Conservation (phyloP, 768 basidiomycete species). For the Mycena olivaceomarginata region DNA sequence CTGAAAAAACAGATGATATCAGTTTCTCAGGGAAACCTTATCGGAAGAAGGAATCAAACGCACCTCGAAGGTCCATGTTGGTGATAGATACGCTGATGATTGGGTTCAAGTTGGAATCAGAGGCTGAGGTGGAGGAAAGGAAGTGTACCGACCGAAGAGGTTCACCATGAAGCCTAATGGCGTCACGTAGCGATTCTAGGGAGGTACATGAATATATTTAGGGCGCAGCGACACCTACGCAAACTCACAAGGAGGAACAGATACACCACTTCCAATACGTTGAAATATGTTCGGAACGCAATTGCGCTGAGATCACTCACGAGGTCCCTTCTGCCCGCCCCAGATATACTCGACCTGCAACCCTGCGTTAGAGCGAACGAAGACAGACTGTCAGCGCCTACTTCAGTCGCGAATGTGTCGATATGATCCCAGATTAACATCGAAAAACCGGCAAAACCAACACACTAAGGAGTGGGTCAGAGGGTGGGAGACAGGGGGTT, state of each 20-base stretch:
- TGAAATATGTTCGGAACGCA: background rate
- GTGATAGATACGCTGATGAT: slow-evolving; percentile 62
- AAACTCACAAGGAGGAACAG: slow-evolving; percentile 59
- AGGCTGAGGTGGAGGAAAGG: background rate
- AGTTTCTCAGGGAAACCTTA: background rate
- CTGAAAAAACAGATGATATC: slow-evolving; percentile 10
- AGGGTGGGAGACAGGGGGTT: background rate
- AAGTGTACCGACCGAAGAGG: slow-evolving; percentile 59
- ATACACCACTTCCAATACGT: slow-evolving; percentile 57
- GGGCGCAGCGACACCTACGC: background rate
- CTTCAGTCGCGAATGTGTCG: slow-evolving; percentile 70
- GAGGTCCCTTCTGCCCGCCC: slow-evolving; percentile 66
- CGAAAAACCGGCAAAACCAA: slow-evolving; percentile 58
- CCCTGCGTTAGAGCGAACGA: background rate
- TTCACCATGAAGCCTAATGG: slow-evolving; percentile 79
- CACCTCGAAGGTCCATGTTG: slow-evolving; percentile 62
- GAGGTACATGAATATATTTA: background rate
- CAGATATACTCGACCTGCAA: slow-evolving; percentile 70
- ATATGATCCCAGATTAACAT: slow-evolving; percentile 69
- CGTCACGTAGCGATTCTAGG: slow-evolving; percentile 76
- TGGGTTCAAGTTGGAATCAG: background rate
- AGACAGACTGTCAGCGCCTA: slow-evolving; percentile 28
- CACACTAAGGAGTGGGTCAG: slow-evolving; percentile 46
- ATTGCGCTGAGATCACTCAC: slow-evolving; percentile 56
- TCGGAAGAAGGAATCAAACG: slow-evolving; percentile 11